These are phyloP conservation scores for Dissoconium aciculare DNA, from an alignment of 2,329 filamentous ascomycete species.

Conservation along the genomic window DNA sequence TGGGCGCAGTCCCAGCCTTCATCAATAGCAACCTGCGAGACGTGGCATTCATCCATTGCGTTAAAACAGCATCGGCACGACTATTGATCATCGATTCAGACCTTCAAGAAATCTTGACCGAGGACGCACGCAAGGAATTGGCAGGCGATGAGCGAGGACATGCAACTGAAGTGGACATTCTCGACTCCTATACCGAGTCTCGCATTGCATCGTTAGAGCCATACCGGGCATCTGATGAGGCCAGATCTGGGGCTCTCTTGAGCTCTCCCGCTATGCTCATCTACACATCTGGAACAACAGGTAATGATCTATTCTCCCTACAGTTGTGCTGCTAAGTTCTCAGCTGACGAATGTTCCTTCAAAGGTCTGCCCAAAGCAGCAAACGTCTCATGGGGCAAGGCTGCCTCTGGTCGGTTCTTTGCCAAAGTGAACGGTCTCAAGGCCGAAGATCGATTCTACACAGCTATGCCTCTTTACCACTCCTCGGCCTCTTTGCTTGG, in stretches of 20 bases:
- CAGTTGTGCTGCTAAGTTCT: no score
- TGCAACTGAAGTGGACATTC: slow-evolving; percentile 43
- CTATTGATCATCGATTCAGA: slow-evolving; percentile 55
- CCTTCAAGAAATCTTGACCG: slow-evolving; percentile 41
- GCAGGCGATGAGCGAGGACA: slow-evolving; percentile 29
- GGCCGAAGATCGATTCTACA: slow-evolving; percentile 66
- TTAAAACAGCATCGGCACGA: slow-evolving; percentile 50
- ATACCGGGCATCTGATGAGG: slow-evolving; percentile 21
- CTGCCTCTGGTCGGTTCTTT: slow-evolving; percentile 16
- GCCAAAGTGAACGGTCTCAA: slow-evolving; percentile 43
- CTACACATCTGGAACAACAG: slow-evolving; percentile 75
- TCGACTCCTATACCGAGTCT: slow-evolving; percentile 46
- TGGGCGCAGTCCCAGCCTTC: slow-evolving; percentile 70
- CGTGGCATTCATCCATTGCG: slow-evolving; percentile 57
- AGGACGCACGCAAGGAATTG: slow-evolving; percentile 28
- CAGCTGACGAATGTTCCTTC: no score
- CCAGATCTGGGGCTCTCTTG: slow-evolving; percentile 15
- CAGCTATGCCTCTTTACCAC: slow-evolving; percentile 81
- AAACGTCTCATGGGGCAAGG: slow-evolving; percentile 23
- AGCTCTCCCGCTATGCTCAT: slow-evolving; percentile 56
- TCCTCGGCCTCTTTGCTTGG: slow-evolving; percentile 61
- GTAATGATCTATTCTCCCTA: no score
- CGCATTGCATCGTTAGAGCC: slow-evolving; percentile 22
- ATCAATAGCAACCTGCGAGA: slow-evolving; percentile 75
- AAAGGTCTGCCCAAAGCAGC: slow-evolving; percentile 50